phyloP scores from a whole-genome alignment of 2,329 filamentous ascomycete genomes.

The Aschersonia sp. region DNA sequence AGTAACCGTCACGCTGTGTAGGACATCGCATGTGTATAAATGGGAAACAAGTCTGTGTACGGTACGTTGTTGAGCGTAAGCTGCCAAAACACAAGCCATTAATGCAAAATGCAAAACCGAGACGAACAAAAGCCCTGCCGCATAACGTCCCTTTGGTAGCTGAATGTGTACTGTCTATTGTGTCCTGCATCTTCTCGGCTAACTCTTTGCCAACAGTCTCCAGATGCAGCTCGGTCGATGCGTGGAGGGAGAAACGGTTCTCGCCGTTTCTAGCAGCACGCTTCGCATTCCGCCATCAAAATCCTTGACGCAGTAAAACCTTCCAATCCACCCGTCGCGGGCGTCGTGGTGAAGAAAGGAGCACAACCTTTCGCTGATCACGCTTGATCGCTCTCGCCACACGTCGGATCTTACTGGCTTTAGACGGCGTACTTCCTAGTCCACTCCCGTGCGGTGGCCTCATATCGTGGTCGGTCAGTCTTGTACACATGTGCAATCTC shows the following conservation, averaged over 20 bases:
- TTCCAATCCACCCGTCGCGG: neutral
- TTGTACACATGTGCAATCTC: conserved; percentile 99
- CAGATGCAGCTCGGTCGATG: no score
- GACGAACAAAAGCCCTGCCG: conserved; percentile 17
- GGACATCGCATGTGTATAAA: neutral
- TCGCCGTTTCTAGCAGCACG: neutral
- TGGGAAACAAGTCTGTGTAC: neutral
- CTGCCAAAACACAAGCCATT: conserved; percentile 14
- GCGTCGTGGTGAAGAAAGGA: no score
- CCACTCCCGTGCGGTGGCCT: conserved; percentile 94
- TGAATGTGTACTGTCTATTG: conserved; percentile 20
- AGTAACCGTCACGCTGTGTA: no score
- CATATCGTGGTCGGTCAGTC: conserved; percentile 90
- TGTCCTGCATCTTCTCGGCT: conserved; percentile 14
- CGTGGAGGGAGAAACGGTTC: neutral
- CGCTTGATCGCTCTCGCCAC: neutral
- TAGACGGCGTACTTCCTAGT: conserved; percentile 98
- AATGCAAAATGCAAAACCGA: conserved; percentile 14
- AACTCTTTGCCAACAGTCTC: neutral
- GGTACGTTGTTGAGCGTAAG: neutral
- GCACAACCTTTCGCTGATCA: neutral
- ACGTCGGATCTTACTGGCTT: conserved; percentile 1
- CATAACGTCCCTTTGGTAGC: conserved; percentile 21
- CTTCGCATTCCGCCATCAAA: conserved; percentile 1
- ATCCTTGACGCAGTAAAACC: conserved; percentile 1